Conservation (phyloP, 2,329 filamentous ascomycete genomes). For the Ophiosphaerella narmari region DNA sequence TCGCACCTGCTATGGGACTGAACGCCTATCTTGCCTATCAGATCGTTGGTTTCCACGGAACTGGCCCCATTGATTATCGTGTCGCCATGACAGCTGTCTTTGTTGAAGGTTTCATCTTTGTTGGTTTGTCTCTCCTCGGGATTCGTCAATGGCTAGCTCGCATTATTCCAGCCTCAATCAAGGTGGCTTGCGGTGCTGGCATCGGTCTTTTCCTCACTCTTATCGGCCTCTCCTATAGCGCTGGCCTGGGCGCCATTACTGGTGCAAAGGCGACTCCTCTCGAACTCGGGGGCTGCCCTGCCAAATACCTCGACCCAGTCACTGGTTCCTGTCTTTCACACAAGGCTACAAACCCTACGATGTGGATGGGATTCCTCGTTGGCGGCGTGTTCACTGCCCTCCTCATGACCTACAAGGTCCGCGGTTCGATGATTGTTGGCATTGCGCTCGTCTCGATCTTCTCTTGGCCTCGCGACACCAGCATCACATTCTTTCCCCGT, state of each 20-base stretch:
- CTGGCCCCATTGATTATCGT: slow-evolving; percentile 67
- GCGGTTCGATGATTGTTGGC: slow-evolving; percentile 81
- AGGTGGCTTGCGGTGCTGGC: slow-evolving; percentile 86
- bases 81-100: slow-evolving; percentile 85
- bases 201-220: slow-evolving; percentile 84
- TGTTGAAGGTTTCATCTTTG: slow-evolving; percentile 85
- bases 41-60: slow-evolving; percentile 77
- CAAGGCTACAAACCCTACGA: slow-evolving; percentile 80
- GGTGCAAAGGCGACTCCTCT: slow-evolving; percentile 70
- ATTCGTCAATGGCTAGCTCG: slow-evolving; percentile 70
- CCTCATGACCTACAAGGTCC: slow-evolving; percentile 83
- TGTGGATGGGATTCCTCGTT: slow-evolving; percentile 90
- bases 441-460: slow-evolving; percentile 84
- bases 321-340: slow-evolving; percentile 64
- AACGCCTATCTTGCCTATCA: slow-evolving; percentile 90
- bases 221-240: slow-evolving; percentile 78
- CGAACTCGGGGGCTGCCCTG: slow-evolving; percentile 74
- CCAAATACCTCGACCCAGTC: slow-evolving; percentile 49
- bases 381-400: slow-evolving; percentile 79
- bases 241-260: slow-evolving; percentile 78
- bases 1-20: slow-evolving; percentile 77
- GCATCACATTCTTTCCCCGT: slow-evolving; percentile 80
- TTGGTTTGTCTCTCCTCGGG: slow-evolving; percentile 73
- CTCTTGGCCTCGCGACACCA: slow-evolving; percentile 79
- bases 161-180: slow-evolving; percentile 77